These are phyloP conservation scores for Haplosporangium sp. DNA, from an alignment of 371 early-diverging fungal species.

Conservation along the genomic window DNA sequence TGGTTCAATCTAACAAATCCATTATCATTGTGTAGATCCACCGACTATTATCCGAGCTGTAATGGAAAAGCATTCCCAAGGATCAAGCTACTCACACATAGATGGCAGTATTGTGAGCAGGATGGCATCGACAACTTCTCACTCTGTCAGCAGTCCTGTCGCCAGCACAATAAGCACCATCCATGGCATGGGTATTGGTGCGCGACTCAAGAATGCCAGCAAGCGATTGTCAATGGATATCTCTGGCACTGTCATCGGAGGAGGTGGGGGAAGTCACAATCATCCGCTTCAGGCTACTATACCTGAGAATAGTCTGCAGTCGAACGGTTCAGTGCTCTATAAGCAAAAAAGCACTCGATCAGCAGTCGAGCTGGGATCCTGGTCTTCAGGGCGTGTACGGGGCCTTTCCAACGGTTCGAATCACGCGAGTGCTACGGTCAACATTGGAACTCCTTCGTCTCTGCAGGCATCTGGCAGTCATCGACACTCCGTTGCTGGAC, in stretches of 20 bases:
- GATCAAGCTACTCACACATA: neutral
- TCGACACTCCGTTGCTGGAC: constrained; percentile 8
- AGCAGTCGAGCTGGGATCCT: constrained; percentile 41
- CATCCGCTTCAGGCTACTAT: no score
- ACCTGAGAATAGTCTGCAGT: neutral
- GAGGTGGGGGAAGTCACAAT: no score
- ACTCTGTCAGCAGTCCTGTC: constrained; percentile 10
- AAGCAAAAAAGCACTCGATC: constrained; percentile 43
- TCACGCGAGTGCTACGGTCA: neutral
- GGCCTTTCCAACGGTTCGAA: constrained; percentile 4
- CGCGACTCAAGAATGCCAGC: constrained; percentile 45
- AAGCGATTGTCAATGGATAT: constrained; percentile 45
- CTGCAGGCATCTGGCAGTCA: constrained; percentile 1
- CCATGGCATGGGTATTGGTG: constrained; percentile 28
- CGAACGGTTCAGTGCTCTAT: constrained; percentile 30
- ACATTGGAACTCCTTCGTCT: constrained; percentile 11
- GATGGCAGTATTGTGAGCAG: constrained; percentile 9
- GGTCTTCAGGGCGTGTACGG: constrained; percentile 30
- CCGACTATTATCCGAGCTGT: constrained; percentile 36
- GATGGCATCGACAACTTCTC: constrained; percentile 17
- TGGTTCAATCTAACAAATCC: neutral
- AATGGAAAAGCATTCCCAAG: constrained; percentile 14
- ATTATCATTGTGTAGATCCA: constrained; percentile 25
- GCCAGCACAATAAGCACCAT: constrained; percentile 14
- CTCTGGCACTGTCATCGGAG: constrained; percentile 4